Evolutionary conservation across 148 eudicot species (phyloP), one percentile per base, ranked within the genome.

Genomic region (Selenicereus undatus): DNA sequence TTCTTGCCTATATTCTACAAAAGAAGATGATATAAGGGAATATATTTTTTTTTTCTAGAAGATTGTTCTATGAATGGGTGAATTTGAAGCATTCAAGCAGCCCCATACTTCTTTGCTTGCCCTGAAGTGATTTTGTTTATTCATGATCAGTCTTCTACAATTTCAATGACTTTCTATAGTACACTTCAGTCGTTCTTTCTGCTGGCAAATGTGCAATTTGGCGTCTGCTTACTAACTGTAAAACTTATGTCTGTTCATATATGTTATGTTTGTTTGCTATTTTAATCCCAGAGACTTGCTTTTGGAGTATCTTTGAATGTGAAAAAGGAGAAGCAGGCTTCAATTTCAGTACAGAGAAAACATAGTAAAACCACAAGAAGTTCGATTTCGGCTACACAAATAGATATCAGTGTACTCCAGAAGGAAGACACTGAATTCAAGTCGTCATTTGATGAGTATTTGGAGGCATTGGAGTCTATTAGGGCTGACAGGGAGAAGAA

Each of bases 381-480:
- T 69, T 75, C 79, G 8, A 29, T 74, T 24, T 78, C 84, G 45
- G 26, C 22, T 78, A 68, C 45, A 73, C 71, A 51, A 52, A 39
- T 60, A 36, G 83, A 77, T 29, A 64, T 69, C 42, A 51, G 66
- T 51, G 45, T 35, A 10, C 56, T 64, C 78, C 36, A 66, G 75
- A 77, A 81, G 65, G 83, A 77, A 35, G 75, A 77, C 29, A 73
- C 84, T 74, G 79, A 88, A 52, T 95, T 91, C 74, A 92, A 90
- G 85, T 90, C 96, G 7, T 89, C 97, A 11, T 95, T 95, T 80
- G 96, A 89, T 52, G 94, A 91, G 76, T 93, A 95, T 80, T 87
- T 93, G 85, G 90, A 90, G 84, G 94, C 90, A 35, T 86, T 93
- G 97, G 96, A 93, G 87, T 84, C 88, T 73, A 84, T 90, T 77